Base-by-base conservation (phyloP, 106 monocot genomes). In the Acorus gramineus region DNA sequence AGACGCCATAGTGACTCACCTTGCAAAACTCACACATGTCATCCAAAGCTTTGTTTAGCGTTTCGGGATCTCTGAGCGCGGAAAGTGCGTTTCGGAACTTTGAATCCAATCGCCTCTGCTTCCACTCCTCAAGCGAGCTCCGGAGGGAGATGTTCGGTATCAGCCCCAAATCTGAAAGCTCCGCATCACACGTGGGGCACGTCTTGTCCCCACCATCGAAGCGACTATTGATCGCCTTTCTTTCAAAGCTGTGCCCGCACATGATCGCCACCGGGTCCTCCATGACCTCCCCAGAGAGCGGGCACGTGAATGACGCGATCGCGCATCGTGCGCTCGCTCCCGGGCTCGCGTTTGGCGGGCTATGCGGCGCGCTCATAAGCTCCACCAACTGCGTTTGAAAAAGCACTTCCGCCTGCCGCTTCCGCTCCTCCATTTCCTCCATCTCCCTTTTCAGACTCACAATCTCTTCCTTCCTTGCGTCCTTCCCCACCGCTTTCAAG, bases 241-340 rank as follows among this genome's bases (percentile, higher is more conserved):
- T 72, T 50, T 72, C 72, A n/a, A 72, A 72, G 72, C 63, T 64
- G n/a, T 72, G 72, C 42, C 62, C 64, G 13, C 72, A 72, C 3
- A 43, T 6, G 8, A 64, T 57, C 42, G 63, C 63, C 5, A 72
- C 72, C 1, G 72, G 72, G 44, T 72, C 72, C 46, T 57, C 56
- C 64, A 72, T 63, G 12, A 57, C 42, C 6, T 64, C 50, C 3
- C 63, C 2, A 11, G 56, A 50, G 13, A 72, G 56, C 2, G 64
- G 49, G 56, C 72, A 72, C 11, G 49, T 57, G 64, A 72, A 72
- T 43, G 56, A 50, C 42, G 6, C 7, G 3, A 13, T 42, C 6
- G 60, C 13, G 52, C 5, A 44, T n/a, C 57, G 45, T 57, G 43
- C 53, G 3, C 11, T 2, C 9, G 45, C 6, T 11, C 54, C 12